These are phyloP conservation scores for Takashimella tepidaria DNA, from an alignment of 1,284 basidiomycete species.

Conservation along the genomic window DNA sequence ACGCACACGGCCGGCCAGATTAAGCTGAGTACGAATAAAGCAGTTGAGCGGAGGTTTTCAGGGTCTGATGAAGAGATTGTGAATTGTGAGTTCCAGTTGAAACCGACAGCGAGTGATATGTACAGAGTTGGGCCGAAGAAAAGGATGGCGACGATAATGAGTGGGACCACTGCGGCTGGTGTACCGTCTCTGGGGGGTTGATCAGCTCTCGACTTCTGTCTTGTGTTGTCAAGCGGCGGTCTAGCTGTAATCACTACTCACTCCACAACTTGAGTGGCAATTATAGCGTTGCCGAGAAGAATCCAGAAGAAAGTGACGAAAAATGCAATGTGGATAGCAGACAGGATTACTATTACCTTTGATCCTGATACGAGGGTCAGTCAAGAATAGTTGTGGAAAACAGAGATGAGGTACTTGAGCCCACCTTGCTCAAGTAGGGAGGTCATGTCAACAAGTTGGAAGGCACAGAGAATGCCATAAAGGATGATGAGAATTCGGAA, in stretches of 20 bases:
- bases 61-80: constrained; percentile 49
- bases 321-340: constrained; percentile 63
- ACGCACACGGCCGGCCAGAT: constrained; percentile 77
- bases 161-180: constrained; percentile 46
- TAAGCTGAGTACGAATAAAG: constrained; percentile 70
- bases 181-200: constrained; percentile 63
- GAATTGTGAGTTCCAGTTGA: constrained; percentile 64
- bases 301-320: constrained; percentile 70
- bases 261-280: constrained; percentile 66
- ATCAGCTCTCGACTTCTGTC: too few species aligned
- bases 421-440: constrained; percentile 62
- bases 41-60: constrained; percentile 56
- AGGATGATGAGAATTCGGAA: constrained; percentile 35
- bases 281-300: constrained; percentile 68
- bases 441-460: constrained; percentile 73
- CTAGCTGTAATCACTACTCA: too few species aligned
- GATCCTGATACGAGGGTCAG: constrained; percentile 50
- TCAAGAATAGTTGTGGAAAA: too few species aligned
- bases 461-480: constrained; percentile 54
- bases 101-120: constrained; percentile 68
- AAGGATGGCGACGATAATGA: constrained; percentile 56
- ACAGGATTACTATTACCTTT: constrained; percentile 61
- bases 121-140: constrained; percentile 69
- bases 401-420: constrained; percentile 3
- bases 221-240: too few species aligned